Percentiles rank a stretch among this genome's conserved stretches.
Conservation (phyloP, 1,284 basidiomycete genomes). For the Apiotrichum mycotoxinovorans region DNA sequence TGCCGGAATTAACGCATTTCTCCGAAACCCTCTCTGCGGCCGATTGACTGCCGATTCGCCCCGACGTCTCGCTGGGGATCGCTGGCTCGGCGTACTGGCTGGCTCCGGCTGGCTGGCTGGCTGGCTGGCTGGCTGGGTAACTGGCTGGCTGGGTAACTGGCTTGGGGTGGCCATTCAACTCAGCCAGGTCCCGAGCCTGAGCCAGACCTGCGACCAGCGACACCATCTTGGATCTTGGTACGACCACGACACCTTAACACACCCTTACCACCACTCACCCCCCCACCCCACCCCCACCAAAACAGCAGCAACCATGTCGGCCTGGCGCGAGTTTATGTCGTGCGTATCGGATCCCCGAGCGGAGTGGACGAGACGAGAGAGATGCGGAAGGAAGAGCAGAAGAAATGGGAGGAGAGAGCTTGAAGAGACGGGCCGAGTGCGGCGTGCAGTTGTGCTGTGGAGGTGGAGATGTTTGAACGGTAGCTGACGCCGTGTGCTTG, state of each 20-base stretch:
- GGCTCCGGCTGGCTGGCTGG: slow-evolving; percentile 7
- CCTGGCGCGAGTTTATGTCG: slow-evolving; percentile 48
- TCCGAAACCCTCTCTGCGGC: too few species aligned
- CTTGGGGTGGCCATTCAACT: too few species aligned
- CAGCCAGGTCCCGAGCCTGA: too few species aligned
- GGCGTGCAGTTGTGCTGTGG: too few species aligned
- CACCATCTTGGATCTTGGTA: too few species aligned
- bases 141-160: slow-evolving; percentile 1
- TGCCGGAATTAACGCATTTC: too few species aligned
- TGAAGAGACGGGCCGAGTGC: neutral
- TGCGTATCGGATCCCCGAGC: slow-evolving; percentile 29
- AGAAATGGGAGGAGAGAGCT: neutral
- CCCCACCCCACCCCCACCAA: slow-evolving; percentile 8
- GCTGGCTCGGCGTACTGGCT: too few species aligned
- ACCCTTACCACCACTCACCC: neutral
- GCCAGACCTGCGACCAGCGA: too few species aligned
- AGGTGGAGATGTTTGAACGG: neutral
- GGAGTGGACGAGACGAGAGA: neutral
- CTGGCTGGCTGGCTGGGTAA: neutral
- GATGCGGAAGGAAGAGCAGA: neutral
- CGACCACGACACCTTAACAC: neutral
- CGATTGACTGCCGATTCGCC: too few species aligned
- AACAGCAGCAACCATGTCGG: slow-evolving; percentile 36
- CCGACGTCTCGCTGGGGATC: too few species aligned
- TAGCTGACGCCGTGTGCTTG: neutral